These are phyloP conservation scores for Phanerodontia chrysosporium DNA, from an alignment of 768 basidiomycete genomes.

Conservation along the genomic window DNA sequence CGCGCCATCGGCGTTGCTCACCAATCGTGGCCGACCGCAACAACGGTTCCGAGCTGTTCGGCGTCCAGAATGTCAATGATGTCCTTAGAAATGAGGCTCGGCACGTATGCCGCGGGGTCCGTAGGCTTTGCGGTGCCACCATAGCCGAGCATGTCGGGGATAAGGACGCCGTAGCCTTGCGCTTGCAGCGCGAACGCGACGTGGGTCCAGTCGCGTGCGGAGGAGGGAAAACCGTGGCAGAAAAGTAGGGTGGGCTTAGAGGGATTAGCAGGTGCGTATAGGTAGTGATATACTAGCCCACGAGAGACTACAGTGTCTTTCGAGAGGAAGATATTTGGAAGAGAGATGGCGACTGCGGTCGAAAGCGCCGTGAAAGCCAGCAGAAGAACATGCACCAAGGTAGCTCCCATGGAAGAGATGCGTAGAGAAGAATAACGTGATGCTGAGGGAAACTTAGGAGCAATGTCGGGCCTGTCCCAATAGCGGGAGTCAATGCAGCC, in stretches of 20 bases:
- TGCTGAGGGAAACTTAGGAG: too few relatives aligned
- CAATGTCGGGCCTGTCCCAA: too few relatives aligned
- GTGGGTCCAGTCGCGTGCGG: constrained; percentile 37
- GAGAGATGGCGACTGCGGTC: too few relatives aligned
- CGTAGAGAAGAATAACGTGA: too few relatives aligned
- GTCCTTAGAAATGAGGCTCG: constrained; percentile 24
- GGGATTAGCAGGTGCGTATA: constrained; percentile 20
- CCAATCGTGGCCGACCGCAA: constrained; percentile 34
- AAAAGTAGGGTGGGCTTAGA: constrained; percentile 37
- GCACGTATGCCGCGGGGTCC: constrained; percentile 22
- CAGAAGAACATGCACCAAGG: too few relatives aligned
- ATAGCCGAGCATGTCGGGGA: constrained; percentile 47
- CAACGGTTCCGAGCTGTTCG: constrained; percentile 21
- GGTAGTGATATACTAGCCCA: constrained; percentile 22
- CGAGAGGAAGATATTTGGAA: constrained; percentile 4
- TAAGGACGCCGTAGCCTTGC: constrained; percentile 40
- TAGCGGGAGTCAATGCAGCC: too few relatives aligned
- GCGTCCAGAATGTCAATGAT: constrained; percentile 31
- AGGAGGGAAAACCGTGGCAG: constrained; percentile 42
- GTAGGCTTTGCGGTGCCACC: constrained; percentile 42
- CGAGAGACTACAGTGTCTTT: constrained; percentile 19
- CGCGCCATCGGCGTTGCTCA: constrained; percentile 2
- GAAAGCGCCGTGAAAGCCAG: too few relatives aligned
- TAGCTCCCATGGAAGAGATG: too few relatives aligned
- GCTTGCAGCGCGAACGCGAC: constrained; percentile 35